phyloP scores from a whole-genome alignment of 1,284 basidiomycete genomes.

The Trichosporon asahii region DNA sequence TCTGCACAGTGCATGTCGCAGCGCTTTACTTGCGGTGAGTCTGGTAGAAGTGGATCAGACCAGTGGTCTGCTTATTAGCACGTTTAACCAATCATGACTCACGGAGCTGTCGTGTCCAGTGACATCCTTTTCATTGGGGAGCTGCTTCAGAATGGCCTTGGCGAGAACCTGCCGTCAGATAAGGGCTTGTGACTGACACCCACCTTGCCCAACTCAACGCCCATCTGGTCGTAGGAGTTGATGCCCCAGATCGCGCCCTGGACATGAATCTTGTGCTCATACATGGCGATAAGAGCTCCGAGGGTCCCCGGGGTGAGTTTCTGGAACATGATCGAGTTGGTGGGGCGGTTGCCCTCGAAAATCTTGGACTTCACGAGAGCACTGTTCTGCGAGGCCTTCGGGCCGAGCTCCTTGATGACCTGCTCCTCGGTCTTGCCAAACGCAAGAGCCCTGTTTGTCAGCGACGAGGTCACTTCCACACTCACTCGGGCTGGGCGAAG shows the following conservation, averaged over 20 bases:
- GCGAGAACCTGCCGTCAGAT: constrained; percentile 58
- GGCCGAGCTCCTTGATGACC: constrained; percentile 73
- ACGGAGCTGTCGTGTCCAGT: constrained; percentile 88
- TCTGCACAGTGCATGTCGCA: neutral
- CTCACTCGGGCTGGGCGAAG: constrained; percentile 86
- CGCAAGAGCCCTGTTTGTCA: constrained; percentile 66
- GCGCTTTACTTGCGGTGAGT: constrained; percentile 60
- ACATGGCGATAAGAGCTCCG: constrained; percentile 57
- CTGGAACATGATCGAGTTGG: constrained; percentile 94
- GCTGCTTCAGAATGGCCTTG: constrained; percentile 88
- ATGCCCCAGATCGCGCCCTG: constrained; percentile 98
- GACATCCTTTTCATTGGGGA: constrained; percentile 76
- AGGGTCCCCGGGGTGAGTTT: constrained; percentile 84
- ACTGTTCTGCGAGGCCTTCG: constrained; percentile 69
- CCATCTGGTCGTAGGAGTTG: constrained; percentile 80
- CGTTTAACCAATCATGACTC: constrained; percentile 43
- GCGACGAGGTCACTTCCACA: constrained; percentile 2
- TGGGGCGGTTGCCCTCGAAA: constrained; percentile 95
- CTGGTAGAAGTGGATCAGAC: constrained; percentile 92
- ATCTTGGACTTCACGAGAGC: constrained; percentile 94
- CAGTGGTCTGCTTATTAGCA: constrained; percentile 64
- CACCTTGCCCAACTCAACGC: constrained; percentile 91
- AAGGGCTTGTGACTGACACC: neutral
- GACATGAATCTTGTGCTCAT: constrained; percentile 97
- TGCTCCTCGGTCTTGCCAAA: constrained; percentile 95